Base-by-base conservation (phyloP, 1,139 yeast genomes). In the Pichia sp. region DNA sequence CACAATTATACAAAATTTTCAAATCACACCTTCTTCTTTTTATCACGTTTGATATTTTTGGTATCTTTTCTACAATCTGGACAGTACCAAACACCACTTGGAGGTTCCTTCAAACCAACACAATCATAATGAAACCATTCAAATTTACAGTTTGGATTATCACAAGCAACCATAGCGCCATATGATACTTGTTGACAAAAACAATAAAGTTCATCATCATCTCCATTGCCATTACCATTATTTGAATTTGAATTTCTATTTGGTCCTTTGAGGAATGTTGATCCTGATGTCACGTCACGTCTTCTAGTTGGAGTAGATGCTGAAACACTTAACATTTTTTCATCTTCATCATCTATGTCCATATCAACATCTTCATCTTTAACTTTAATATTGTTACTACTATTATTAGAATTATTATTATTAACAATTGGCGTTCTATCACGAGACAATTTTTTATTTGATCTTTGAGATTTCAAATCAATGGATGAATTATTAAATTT, bases 111-210 rank as follows among this genome's bases (percentile, higher is more conserved):
- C 51, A 89, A 76, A 2, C 96, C 95, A 48, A 89, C 95, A 72
- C 96, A 89, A 39, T 73, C 79, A 60, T 79, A 80, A 63, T 81
- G 87, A 67, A 88, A 89, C 96, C 96, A 89, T 66, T 88, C 96
- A 62, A 74, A 83, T 58, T 83, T 79, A 71, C 96, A 89, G 58
- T 83, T 83, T 22, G 80, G 82, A 62, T 86, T 86, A 66, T 89
- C 96, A 67, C 96, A 89, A 0, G 95, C 96, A 68, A 89, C 83
- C 96, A 89, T 89, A 59, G 87, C 88, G 14, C 96, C 96, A 70
- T 84, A 87, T 1, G 95, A 86, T 0, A 86, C 90, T 57, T 88
- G 80, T 61, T 86, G 88, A 66, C 96, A 89, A 69, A 84, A 80
- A 68, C 96, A 89, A 67, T 88, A 89, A 50, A 82, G 69, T 53